Base-by-base conservation (phyloP, 352 stramenopile genomes). In the Phytophthora sp. region DNA sequence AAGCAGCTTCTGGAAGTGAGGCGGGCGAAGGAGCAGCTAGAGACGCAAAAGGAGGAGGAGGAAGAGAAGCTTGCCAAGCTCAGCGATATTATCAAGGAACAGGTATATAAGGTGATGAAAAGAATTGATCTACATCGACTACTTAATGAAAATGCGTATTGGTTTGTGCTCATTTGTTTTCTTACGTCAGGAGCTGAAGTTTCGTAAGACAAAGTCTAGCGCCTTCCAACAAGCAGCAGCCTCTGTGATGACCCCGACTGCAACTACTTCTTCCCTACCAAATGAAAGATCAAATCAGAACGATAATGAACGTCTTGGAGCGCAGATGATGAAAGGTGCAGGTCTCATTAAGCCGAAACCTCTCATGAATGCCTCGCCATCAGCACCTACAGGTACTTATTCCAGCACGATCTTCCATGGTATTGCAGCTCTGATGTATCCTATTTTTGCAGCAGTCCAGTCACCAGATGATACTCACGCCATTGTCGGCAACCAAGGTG, bases 1-100 rank as follows among this genome's bases (percentile, higher is more conserved):
- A 73, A 73, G 20, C 64, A 83, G n/a, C 66, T 91, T 7, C 41
- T 70, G 26, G 61, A 55, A 5, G 67, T 91, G 35, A 69, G 79
- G 30, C 45, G 66, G 13, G 57, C 60, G 16, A 70, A 71, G 12
- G 72, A 74, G 46, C 66, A 72, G 15, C 49, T 81, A 29, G 63
- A 79, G 29, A 20, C n/a, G 0, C 60, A 70, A 38, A 65, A 84
- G 58, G 66, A 68, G 16, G 42, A 20, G n/a, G 80, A 86, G 47
- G 42, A 49, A 2, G 51, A 77, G 21, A 77, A 59, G 7, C 64
- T 91, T 2, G 18, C 29, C 7, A 57, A 53, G n/a, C 52, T 89
- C 18, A 69, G 71, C 29, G 52, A 71, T 9, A 63, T 49, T 31
- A 63, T 91, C 9, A 69, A 64, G 39, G 70, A 80, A 23, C 46